Evolutionary conservation across 306 rosid genomes (phyloP).

Genomic region (Ammopiptanthus mongolicus): DNA sequence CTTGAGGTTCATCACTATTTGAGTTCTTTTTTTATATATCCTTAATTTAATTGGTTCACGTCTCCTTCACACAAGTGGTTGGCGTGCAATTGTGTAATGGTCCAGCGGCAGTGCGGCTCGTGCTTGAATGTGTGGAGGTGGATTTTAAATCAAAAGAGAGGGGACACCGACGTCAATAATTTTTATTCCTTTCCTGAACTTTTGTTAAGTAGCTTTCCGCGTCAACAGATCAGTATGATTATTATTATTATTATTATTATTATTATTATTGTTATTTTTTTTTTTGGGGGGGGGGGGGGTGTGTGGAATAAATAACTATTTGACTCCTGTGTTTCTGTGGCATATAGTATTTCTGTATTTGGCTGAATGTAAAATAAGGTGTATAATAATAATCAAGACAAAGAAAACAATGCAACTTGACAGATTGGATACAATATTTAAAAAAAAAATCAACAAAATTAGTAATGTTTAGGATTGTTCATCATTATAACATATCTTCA

Average conservation of each 20-base stretch:
- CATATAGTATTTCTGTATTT: neutral
- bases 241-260: too few relatives aligned
- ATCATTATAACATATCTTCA: neutral
- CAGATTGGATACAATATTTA: neutral
- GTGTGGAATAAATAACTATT: conserved; percentile 17
- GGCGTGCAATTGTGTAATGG: neutral
- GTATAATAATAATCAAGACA: too few relatives aligned
- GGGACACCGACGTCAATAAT: neutral
- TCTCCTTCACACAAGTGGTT: neutral
- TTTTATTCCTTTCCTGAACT: neutral
- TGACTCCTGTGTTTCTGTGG: neutral
- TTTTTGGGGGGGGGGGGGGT: too few relatives aligned
- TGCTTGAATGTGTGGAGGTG: neutral
- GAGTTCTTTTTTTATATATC: neutral
- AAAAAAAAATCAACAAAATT: neutral
- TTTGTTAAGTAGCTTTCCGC: neutral
- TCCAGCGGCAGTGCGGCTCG: too few relatives aligned
- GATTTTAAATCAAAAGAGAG: neutral
- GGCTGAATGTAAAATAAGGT: neutral
- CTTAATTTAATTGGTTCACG: neutral
- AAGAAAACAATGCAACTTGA: neutral
- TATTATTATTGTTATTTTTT: too few relatives aligned
- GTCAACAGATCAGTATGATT: too few relatives aligned
- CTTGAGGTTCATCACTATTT: neutral
- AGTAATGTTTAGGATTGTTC: neutral